Base-by-base conservation (phyloP, 1,139 yeast species). In the Kodamaea sp. region DNA sequence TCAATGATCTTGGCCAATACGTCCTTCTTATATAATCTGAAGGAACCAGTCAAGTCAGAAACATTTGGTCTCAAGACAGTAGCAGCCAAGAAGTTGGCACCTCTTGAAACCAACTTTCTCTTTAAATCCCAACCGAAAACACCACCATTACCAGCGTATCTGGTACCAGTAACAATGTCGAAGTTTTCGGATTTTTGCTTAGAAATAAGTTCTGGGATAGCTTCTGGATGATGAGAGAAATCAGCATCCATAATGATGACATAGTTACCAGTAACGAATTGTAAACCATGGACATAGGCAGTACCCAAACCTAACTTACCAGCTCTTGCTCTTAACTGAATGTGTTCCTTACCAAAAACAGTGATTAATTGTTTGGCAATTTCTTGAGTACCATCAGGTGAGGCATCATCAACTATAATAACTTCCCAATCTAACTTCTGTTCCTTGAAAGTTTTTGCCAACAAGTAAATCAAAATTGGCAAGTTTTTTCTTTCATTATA, bases 201-300 rank as follows among this genome's bases (percentile, higher is more conserved):
- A 41, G 74, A 75, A 52, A 84, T 82, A 56, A 84, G 84, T 57
- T 81, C 69, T 5, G 92, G 92, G 58, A 84, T 84, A 31, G 90
- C 84, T 50, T 80, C 83, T 12, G 94, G 94, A 57, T 81, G 83
- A 59, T 84, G 94, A 9, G 89, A 81, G 64, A 84, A 84, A 60
- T 84, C 94, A 10, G 94, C 94, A 58, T 84, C 94, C 94, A 84
- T 84, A 49, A 84, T 84, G 47, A 84, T 78, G 37, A 84, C 89
- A 59, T 73, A 84, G 62, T 84, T 76, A 38, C 94, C 94, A 26
- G 82, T 78, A 32, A 79, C 89, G 50, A 55, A 81, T 55, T 84
- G 76, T 50, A 84, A 74, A 1, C 90, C 94, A 54, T 84, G 90
- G 35, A 84, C 84, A 52, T 84, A 84, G 10, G 94, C 94, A 30